Conservation (phyloP, 441 rosid genomes). For the Syzygium syzygioides region DNA sequence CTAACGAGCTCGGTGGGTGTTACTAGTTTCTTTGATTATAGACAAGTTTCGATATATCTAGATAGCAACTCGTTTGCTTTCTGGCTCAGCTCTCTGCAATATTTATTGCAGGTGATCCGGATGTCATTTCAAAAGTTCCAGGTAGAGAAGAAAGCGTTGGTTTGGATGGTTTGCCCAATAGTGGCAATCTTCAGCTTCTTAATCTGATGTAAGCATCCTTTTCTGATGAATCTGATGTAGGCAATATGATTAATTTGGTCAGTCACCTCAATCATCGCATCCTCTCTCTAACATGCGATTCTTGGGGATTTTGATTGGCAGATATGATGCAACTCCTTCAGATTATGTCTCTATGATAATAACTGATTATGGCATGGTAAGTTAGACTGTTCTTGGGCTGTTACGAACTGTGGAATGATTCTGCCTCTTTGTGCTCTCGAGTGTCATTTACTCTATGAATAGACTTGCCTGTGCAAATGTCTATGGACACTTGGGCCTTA, state of each 20-base stretch:
- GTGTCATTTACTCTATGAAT: background rate
- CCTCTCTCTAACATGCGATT: constrained; percentile 1
- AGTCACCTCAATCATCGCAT: background rate
- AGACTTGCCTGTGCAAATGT: background rate
- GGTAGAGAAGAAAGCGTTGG: constrained; percentile 58
- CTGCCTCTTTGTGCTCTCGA: background rate
- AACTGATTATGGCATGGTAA: constrained; percentile 98
- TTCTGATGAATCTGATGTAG: background rate
- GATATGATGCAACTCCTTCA: constrained; percentile 91
- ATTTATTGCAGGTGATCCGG: constrained; percentile 70
- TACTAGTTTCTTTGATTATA: background rate
- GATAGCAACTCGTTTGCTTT: background rate
- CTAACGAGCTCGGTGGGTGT: constrained; percentile 81
- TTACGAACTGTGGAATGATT: background rate
- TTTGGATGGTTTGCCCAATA: constrained; percentile 45
- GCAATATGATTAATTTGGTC: background rate
- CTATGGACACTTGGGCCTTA: background rate
- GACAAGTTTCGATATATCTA: background rate
- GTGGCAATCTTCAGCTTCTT: constrained; percentile 64
- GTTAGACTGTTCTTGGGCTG: constrained; percentile 2
- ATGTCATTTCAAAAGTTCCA: constrained; percentile 61
- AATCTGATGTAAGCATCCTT: constrained; percentile 60
- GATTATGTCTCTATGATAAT: constrained; percentile 87
- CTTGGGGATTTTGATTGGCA: constrained; percentile 25
- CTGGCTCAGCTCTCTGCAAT: background rate